Conservation (phyloP, 2,329 filamentous ascomycete species). For the Zymoseptoria ardabiliae region DNA sequence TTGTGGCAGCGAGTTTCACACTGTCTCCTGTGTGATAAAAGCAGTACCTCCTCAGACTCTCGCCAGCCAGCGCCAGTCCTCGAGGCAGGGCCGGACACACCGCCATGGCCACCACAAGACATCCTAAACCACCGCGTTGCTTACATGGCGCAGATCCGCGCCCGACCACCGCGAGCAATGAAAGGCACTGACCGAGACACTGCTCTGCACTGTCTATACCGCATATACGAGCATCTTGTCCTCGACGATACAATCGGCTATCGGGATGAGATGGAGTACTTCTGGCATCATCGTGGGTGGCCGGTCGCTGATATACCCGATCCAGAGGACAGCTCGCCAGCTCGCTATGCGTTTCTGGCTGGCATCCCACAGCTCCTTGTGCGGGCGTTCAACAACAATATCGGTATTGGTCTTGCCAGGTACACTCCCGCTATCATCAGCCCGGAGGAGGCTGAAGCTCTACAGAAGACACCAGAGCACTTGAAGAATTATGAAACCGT, state of each 20-base stretch:
- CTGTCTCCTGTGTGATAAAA: neutral
- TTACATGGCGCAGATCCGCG: slow-evolving; percentile 3
- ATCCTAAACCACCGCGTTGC: slow-evolving; percentile 2
- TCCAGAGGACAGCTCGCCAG: neutral
- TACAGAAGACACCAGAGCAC: slow-evolving; percentile 1
- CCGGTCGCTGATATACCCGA: slow-evolving; percentile 5
- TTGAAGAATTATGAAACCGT: slow-evolving; percentile 1
- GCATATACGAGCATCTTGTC: slow-evolving; percentile 3
- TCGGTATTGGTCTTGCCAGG: slow-evolving; percentile 2
- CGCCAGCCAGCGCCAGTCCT: neutral
- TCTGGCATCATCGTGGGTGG: slow-evolving; percentile 3
- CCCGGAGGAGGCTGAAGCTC: slow-evolving; percentile 1
- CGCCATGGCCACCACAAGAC: slow-evolving; percentile 2
- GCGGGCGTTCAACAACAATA: slow-evolving; percentile 6
- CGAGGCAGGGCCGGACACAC: neutral
- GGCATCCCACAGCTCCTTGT: slow-evolving; percentile 3
- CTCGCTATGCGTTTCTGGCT: slow-evolving; percentile 5
- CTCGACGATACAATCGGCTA: slow-evolving; percentile 5
- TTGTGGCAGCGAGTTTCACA: neutral
- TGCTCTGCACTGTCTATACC: neutral
- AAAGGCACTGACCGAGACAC: neutral
- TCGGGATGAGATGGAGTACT: slow-evolving; percentile 6
- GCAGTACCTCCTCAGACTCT: neutral
- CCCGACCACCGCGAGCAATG: neutral
- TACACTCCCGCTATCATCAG: slow-evolving; percentile 5